Evolutionary conservation across 768 basidiomycete species (phyloP).

Genomic region (Boletus pseudo-olivaceus): DNA sequence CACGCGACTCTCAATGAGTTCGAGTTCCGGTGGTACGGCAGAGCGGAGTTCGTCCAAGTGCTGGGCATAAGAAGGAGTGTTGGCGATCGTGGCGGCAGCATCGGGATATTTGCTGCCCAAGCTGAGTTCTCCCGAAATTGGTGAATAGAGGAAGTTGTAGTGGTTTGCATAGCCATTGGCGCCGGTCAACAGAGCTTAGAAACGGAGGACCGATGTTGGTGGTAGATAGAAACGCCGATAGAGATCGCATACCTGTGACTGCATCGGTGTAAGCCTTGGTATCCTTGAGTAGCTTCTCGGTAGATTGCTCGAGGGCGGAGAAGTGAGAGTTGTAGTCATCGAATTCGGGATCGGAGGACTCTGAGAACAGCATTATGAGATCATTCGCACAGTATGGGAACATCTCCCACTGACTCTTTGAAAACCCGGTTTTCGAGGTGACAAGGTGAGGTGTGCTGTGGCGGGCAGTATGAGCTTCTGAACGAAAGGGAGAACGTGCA

Average conservation of each 20-base stretch:
- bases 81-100: conserved; percentile 70
- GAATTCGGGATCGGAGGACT: conserved; percentile 85
- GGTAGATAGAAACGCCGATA: neutral
- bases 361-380: conserved; percentile 32
- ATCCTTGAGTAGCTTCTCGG: conserved; percentile 92
- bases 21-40: conserved; percentile 82
- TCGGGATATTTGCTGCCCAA: conserved; percentile 76
- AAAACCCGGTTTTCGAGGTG: conserved; percentile 82
- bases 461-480: conserved; percentile 8
- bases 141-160: conserved; percentile 60
- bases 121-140: conserved; percentile 74
- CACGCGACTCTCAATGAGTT: conserved; percentile 87
- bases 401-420: conserved; percentile 69
- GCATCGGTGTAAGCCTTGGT: conserved; percentile 83
- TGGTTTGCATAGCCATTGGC: conserved; percentile 63
- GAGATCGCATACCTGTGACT: conserved; percentile 51
- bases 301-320: conserved; percentile 66
- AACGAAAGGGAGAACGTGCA: neutral
- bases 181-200: conserved; percentile 60
- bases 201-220: conserved; percentile 1
- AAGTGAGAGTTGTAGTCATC: conserved; percentile 85
- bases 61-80: conserved; percentile 66
- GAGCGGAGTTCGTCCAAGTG: conserved; percentile 81
- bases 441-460: conserved; percentile 86
- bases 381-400: neutral